Percentiles rank a stretch among this genome's conserved stretches.
Conservation (phyloP, 2,329 filamentous ascomycete species). For the Bipolaris bicolor region DNA sequence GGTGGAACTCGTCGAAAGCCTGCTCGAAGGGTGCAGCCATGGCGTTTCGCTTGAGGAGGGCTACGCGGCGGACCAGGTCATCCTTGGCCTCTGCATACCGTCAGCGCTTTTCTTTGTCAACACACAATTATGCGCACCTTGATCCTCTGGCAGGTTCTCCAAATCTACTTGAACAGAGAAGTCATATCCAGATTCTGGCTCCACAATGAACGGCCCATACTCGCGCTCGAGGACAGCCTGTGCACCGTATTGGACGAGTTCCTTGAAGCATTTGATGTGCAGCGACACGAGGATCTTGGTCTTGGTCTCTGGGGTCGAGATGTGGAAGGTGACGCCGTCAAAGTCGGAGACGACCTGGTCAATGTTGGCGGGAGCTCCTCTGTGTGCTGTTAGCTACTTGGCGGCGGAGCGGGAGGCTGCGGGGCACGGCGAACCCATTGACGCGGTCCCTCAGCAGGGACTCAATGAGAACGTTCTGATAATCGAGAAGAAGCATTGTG, state of each 20-base stretch:
- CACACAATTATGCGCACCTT: conserved; percentile 59
- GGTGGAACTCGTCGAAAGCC: conserved; percentile 91
- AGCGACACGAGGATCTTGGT: conserved; percentile 94
- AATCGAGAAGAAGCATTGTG: conserved; percentile 90
- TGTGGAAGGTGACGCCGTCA: conserved; percentile 97
- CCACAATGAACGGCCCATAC: conserved; percentile 89
- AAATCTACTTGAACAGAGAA: conserved; percentile 93
- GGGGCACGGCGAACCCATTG: conserved; percentile 68
- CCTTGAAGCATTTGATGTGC: conserved; percentile 90
- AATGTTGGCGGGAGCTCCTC: conserved; percentile 83
- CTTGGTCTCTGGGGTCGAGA: conserved; percentile 93
- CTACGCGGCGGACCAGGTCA: conserved; percentile 84
- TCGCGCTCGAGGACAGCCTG: conserved; percentile 90
- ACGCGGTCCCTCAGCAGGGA: conserved; percentile 95
- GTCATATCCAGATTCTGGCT: conserved; percentile 89
- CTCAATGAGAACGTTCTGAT: conserved; percentile 98
- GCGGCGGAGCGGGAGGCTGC: conserved; percentile 38
- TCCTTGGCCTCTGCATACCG: conserved; percentile 74
- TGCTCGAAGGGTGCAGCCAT: conserved; percentile 99
- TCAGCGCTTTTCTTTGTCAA: conserved; percentile 24
- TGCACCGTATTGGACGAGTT: conserved; percentile 91
- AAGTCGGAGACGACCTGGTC: conserved; percentile 99
- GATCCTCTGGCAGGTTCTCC: conserved; percentile 80
- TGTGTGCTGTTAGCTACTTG: conserved; percentile 54
- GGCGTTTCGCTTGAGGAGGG: conserved; percentile 93